Base-by-base conservation (phyloP, 2,329 filamentous ascomycete species). In the Colletotrichum higginsianum region DNA sequence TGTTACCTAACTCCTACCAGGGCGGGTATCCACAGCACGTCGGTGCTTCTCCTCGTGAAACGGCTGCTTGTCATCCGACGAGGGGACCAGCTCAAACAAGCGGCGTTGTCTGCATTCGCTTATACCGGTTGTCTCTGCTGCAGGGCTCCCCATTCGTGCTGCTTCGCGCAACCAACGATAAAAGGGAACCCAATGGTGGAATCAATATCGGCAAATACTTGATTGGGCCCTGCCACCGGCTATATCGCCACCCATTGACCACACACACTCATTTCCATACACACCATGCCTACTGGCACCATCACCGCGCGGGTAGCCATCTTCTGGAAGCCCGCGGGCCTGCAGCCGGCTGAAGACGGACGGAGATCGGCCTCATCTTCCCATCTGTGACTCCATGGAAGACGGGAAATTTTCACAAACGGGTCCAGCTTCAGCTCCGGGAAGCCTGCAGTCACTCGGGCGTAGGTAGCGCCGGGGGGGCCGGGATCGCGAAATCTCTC, bases 331-430 rank as follows among this genome's bases (percentile, higher is more conserved):
- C 40, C 23, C 30, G 50, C 30, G 46, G 56, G 57, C 57, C 46
- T 68, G 64, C 52, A 68, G 44, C 58, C 38, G 68, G 56, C 68
- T 62, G 50, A 49, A 68, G 68, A 60, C 47, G 65, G 68, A 60
- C 57, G 23, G 38, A 15, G 40, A 42, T 53, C 65, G 52, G 52
- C 52, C 35, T 23, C 16, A 35, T 71, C 35, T 46, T 30, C 52
- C 42, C 30, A 11, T 21, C 30, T 35, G 30, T 30, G 30, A 35
- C 30, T 1, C 35, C 21, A 30, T 52, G 23, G 23, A 35, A 35
- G 49, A 35, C 11, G 8, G 30, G 40, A 21, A 7, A 15, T 15
- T 40, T 13, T 13, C 63, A 62, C 42, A 58, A 23, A 50, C 18
- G 16, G 16, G n/a, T 6, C 35, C 30, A 23, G 49, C 21, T 46